phyloP scores from a whole-genome alignment of 805 yeast species.

The Priceomyces fermenticarens region DNA sequence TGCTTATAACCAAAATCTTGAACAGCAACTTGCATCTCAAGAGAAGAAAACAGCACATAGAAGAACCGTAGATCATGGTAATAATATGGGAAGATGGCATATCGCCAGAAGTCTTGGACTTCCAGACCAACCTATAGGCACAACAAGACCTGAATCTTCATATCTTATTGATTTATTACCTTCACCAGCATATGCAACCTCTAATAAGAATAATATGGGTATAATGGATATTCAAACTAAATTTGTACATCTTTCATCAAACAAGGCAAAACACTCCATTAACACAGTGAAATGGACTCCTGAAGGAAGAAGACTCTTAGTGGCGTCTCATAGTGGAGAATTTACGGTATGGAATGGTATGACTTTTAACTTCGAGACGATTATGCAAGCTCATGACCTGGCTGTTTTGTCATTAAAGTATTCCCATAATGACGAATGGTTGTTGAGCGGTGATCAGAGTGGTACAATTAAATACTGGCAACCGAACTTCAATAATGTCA shows the following conservation, averaged over 20 bases:
- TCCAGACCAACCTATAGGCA: slow-evolving; percentile 45
- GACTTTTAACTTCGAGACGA: slow-evolving; percentile 92
- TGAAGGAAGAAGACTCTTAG: slow-evolving; percentile 85
- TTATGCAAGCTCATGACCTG: slow-evolving; percentile 97
- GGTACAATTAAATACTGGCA: slow-evolving; percentile 96
- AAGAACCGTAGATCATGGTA: slow-evolving; percentile 76
- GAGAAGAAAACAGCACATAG: slow-evolving; percentile 55
- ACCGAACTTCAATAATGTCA: slow-evolving; percentile 95
- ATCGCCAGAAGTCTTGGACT: slow-evolving; percentile 44
- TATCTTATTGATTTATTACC: slow-evolving; percentile 65
- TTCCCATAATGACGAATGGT: slow-evolving; percentile 91
- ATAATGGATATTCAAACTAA: slow-evolving; percentile 68
- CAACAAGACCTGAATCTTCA: slow-evolving; percentile 65
- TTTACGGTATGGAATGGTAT: slow-evolving; percentile 96
- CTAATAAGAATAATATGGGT: slow-evolving; percentile 36
- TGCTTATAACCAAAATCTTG: slow-evolving; percentile 33
- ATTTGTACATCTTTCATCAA: slow-evolving; percentile 86
- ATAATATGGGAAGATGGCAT: slow-evolving; percentile 64
- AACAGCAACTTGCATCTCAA: slow-evolving; percentile 44
- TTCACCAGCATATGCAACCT: slow-evolving; percentile 52
- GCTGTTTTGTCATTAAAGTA: slow-evolving; percentile 78
- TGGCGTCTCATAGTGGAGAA: slow-evolving; percentile 91
- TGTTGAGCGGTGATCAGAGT: slow-evolving; percentile 88
- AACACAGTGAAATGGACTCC: slow-evolving; percentile 95
- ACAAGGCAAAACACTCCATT: slow-evolving; percentile 88